These are phyloP conservation scores for Diplodia mutila DNA, from an alignment of 2,329 filamentous ascomycete genomes.

Conservation along the genomic window DNA sequence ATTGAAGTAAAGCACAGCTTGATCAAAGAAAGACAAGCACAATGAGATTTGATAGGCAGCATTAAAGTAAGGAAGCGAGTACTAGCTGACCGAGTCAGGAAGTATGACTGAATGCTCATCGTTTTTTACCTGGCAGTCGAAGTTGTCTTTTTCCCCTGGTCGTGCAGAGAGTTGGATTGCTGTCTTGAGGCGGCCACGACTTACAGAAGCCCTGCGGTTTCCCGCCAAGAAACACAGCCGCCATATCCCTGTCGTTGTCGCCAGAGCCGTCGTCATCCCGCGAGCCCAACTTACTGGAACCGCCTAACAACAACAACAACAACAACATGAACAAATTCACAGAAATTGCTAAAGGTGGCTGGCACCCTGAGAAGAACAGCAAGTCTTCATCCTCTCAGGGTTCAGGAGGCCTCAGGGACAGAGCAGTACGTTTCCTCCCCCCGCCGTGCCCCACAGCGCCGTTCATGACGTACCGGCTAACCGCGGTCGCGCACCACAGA, in stretches of 20 bases:
- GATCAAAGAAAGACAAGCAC: neutral
- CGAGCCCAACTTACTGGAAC: constrained; percentile 16
- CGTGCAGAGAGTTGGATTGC: neutral
- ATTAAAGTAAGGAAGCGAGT: neutral
- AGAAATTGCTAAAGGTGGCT: constrained; percentile 52
- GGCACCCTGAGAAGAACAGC: constrained; percentile 49
- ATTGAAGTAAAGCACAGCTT: neutral
- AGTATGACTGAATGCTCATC: neutral
- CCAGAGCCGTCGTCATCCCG: constrained; percentile 6
- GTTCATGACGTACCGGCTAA: constrained; percentile 28
- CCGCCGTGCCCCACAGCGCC: constrained; percentile 19
- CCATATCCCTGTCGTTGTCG: constrained; percentile 12
- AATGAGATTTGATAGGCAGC: neutral
- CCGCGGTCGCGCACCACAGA: constrained; percentile 43
- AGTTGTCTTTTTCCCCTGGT: neutral
- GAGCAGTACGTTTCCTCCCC: constrained; percentile 16
- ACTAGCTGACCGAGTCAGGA: neutral
- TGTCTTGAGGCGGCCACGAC: neutral
- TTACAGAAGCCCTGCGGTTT: neutral
- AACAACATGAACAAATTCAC: constrained; percentile 41
- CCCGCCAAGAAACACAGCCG: neutral
- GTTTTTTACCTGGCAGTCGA: neutral
- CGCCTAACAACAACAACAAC: neutral
- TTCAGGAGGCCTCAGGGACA: constrained; percentile 8
- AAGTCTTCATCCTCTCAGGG: neutral